Evolutionary conservation across 345 rosid genomes (phyloP).

Genomic region (Salix suchowensis): DNA sequence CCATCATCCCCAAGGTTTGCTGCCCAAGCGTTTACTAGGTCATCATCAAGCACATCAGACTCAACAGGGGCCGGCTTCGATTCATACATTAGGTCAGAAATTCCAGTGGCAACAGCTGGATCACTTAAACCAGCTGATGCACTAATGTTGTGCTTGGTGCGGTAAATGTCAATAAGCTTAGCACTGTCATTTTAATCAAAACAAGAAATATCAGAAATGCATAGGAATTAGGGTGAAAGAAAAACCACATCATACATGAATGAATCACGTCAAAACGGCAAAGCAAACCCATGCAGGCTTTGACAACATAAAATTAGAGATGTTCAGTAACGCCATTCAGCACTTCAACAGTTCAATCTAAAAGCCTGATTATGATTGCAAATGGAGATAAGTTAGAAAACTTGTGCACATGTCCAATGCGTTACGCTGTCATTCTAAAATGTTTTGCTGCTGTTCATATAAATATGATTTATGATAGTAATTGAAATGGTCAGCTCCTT

Average conservation of each 20-base stretch:
- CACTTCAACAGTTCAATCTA: background rate
- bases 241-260: background rate
- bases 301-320: background rate
- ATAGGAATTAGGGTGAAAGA: background rate
- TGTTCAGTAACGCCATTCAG: background rate
- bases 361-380: background rate
- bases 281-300: background rate
- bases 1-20: slow-evolving; percentile 96
- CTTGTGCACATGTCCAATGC: background rate
- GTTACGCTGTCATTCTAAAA: background rate
- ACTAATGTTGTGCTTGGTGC: slow-evolving; percentile 83
- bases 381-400: background rate
- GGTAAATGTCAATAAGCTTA: slow-evolving; percentile 79
- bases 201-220: background rate
- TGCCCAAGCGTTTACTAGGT: slow-evolving; percentile 99
- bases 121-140: slow-evolving; percentile 78
- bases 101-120: slow-evolving; percentile 94
- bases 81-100: slow-evolving; percentile 88
- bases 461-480: background rate
- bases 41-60: slow-evolving; percentile 87
- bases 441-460: background rate
- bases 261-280: background rate
- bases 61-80: slow-evolving; percentile 64
- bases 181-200: slow-evolving; percentile 45
- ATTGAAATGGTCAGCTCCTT: background rate